phyloP scores from a whole-genome alignment of 805 yeast species.

The Yarrowia divulgata region DNA sequence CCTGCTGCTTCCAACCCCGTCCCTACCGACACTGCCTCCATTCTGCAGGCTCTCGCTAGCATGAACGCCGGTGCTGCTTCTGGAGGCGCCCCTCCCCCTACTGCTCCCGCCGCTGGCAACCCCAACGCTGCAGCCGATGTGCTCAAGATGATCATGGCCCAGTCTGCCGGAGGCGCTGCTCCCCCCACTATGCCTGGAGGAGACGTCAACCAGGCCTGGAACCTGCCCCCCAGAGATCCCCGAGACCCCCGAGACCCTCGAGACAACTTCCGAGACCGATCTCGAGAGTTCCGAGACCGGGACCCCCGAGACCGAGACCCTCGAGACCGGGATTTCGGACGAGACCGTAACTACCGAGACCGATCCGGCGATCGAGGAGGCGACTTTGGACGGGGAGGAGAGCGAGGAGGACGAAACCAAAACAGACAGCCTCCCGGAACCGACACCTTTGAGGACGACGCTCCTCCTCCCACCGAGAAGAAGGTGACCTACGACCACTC shows the following conservation, averaged over 20 bases:
- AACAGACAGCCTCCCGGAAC: slow-evolving; percentile 38
- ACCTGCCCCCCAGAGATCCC: slow-evolving; percentile 30
- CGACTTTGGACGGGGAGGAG: slow-evolving; percentile 23
- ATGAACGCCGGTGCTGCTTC: slow-evolving; percentile 58
- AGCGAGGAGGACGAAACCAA: slow-evolving; percentile 1
- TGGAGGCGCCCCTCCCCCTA: slow-evolving; percentile 49
- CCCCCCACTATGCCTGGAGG: slow-evolving; percentile 6
- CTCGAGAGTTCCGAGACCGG: slow-evolving; percentile 24
- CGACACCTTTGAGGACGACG: slow-evolving; percentile 24
- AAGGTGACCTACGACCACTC: slow-evolving; percentile 72
- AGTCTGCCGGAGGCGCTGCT: slow-evolving; percentile 2
- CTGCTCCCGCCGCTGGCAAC: slow-evolving; percentile 41
- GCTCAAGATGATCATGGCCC: slow-evolving; percentile 36
- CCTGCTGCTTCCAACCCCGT: slow-evolving; percentile 46
- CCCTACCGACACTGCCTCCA: slow-evolving; percentile 63
- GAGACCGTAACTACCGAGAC: slow-evolving; percentile 40
- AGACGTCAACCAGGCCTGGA: slow-evolving; percentile 41
- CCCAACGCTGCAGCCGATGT: slow-evolving; percentile 34
- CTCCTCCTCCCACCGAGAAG: slow-evolving; percentile 39
- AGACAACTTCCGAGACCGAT: slow-evolving; percentile 36
- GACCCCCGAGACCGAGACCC: slow-evolving; percentile 39
- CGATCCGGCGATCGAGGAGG: slow-evolving; percentile 10
- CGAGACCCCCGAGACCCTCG: slow-evolving; percentile 13
- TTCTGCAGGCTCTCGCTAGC: slow-evolving; percentile 73
- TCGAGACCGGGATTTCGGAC: slow-evolving; percentile 39